Evolutionary conservation across 345 rosid genomes (phyloP).

Genomic region (Pistacia atlantica): DNA sequence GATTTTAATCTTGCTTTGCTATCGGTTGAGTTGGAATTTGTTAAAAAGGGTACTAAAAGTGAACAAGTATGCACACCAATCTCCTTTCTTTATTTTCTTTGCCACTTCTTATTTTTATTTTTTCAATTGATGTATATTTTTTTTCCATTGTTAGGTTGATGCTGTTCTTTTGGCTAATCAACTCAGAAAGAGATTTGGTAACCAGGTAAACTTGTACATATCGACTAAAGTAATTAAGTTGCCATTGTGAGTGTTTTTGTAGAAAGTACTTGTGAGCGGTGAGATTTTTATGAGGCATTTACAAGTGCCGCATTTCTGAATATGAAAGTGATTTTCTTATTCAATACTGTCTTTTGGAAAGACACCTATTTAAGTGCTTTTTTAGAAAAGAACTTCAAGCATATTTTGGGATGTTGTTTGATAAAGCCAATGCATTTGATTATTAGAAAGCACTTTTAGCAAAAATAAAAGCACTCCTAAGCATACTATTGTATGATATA

Average conservation of each 20-base stretch:
- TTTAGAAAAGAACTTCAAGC: neutral
- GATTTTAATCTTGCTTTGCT: conserved; percentile 74
- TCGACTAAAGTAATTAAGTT: neutral
- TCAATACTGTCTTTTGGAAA: neutral
- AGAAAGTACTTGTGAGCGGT: neutral
- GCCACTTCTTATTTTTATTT: neutral
- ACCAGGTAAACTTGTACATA: conserved; percentile 55
- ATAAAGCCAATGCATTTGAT: neutral
- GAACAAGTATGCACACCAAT: conserved; percentile 57
- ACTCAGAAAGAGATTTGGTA: conserved; percentile 70
- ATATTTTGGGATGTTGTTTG: neutral
- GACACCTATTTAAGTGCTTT: neutral
- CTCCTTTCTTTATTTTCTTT: neutral
- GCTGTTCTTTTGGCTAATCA: conserved; percentile 80
- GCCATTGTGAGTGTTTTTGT: neutral
- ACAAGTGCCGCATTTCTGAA: no score
- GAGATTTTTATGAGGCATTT: no score
- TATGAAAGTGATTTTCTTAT: no score
- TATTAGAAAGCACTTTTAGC: neutral
- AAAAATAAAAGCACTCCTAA: neutral
- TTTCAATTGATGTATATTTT: neutral
- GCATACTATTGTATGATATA: neutral
- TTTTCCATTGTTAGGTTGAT: conserved; percentile 62
- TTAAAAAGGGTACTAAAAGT: conserved; percentile 83
- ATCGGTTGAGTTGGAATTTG: conserved; percentile 85